Base-by-base conservation (phyloP, 2,329 filamentous ascomycete species). In the Colletotrichum theobromicola region DNA sequence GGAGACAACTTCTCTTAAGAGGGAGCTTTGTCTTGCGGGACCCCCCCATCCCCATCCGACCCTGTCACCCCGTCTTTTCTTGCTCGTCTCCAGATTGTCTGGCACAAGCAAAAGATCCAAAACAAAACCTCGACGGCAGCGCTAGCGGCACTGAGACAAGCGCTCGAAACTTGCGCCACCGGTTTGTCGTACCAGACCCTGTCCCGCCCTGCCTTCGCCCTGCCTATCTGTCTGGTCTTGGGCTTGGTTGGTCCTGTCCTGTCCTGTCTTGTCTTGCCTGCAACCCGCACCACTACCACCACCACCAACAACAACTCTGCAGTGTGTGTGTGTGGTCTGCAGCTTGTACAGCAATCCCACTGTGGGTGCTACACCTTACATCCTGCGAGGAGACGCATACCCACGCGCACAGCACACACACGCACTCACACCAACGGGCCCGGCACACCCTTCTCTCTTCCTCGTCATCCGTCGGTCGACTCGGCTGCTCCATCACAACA, bases 101-200 rank as follows among this genome's bases (percentile, higher is more conserved):
- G 24, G 24, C 61, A 64, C 50, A 32, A 58, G 42, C 34, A 42
- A 55, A 46, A 65, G 35, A 67, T 58, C 69, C 53, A 46, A 67
- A 37, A 61, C 53, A 55, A 24, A 42, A 55, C 26, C 46, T 58
- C 61, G 61, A 67, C 68, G 34, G 61, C 50, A 64, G 21, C 64
- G 35, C 70, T 62, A 53, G 70, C 55, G 55, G 64, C 64, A 72
- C 64, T 67, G 70, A 68, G 63, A 72, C 70, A 68, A 68, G 53
- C 64, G 30, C 57, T 72, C 64, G 63, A 62, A 68, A 68, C 64
- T 62, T 68, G 64, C 70, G 64, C 70, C 70, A 72, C 37, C 64
- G 24, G 64, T 62, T 68, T 72, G 64, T 57, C 64, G 42, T 68
- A 32, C 55, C 21, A 50, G 55, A 72, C 70, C 63, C 69, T 70